Evolutionary conservation across 768 basidiomycete genomes (phyloP).

Genomic region (Russula sp.): DNA sequence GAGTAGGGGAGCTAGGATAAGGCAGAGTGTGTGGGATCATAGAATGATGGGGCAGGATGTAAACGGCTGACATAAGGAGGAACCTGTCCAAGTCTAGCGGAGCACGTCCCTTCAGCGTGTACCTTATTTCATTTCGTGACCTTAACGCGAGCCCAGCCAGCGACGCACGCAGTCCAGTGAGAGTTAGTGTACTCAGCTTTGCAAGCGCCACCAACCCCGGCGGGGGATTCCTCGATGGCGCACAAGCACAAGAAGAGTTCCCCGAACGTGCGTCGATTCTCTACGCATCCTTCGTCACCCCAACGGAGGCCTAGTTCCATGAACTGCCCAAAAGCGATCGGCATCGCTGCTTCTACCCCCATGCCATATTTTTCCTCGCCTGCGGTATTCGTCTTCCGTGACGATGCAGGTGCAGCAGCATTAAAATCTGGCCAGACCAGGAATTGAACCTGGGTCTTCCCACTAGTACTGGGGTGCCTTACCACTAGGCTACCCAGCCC

Average conservation of each 20-base stretch:
- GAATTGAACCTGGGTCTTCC: too few species aligned
- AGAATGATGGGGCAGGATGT: too few species aligned
- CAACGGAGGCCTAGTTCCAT: slow-evolving; percentile 56
- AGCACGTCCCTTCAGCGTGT: slow-evolving; percentile 34
- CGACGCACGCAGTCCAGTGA: slow-evolving; percentile 23
- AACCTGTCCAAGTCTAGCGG: too few species aligned
- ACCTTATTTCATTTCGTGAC: slow-evolving; percentile 28
- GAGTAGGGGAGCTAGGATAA: too few species aligned
- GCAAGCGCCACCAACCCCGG: slow-evolving; percentile 71
- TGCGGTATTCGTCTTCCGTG: slow-evolving; percentile 52
- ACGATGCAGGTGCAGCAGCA: slow-evolving; percentile 64
- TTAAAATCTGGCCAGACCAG: too few species aligned
- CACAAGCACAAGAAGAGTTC: slow-evolving; percentile 73
- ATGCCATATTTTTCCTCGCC: slow-evolving; percentile 71
- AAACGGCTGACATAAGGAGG: too few species aligned
- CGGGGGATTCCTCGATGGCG: slow-evolving; percentile 67
- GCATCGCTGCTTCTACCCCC: slow-evolving; percentile 59
- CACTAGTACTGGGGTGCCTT: too few species aligned
- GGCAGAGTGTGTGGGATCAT: too few species aligned
- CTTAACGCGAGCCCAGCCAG: slow-evolving; percentile 22
- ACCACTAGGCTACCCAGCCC: too few species aligned
- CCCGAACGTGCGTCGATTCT: slow-evolving; percentile 72
- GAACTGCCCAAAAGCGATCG: slow-evolving; percentile 43
- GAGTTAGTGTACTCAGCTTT: slow-evolving; percentile 68
- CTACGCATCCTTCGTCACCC: slow-evolving; percentile 54